phyloP scores from a whole-genome alignment of 1,284 basidiomycete species.

The Ustilago tritici region DNA sequence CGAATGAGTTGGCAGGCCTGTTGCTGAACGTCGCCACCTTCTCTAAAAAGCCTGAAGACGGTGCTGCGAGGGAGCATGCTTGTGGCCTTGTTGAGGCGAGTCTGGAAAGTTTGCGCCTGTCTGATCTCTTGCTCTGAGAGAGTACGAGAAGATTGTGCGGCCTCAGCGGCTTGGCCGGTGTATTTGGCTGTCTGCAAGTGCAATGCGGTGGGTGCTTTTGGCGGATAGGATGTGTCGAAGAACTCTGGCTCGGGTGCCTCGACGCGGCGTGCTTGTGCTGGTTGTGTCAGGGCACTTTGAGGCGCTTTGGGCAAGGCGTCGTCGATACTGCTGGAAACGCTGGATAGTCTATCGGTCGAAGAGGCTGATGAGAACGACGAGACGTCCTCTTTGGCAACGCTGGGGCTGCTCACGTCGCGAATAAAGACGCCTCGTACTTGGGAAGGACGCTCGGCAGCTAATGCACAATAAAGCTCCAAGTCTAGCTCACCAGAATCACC shows the following conservation, averaged over 20 bases:
- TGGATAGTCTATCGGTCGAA: not conserved
- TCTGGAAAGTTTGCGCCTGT: constrained; percentile 40
- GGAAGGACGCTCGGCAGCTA: constrained; percentile 57
- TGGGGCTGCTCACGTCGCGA: constrained; percentile 57
- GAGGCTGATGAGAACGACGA: constrained; percentile 12
- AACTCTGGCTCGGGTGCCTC: constrained; percentile 17
- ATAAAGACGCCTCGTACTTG: constrained; percentile 63
- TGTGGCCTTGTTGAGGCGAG: constrained; percentile 42
- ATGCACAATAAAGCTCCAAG: constrained; percentile 62
- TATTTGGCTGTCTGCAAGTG: constrained; percentile 25
- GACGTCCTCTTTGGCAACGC: not conserved
- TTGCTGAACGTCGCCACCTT: constrained; percentile 43
- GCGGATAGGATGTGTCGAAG: constrained; percentile 46
- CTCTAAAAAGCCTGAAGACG: constrained; percentile 45
- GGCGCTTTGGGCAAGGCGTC: constrained; percentile 26
- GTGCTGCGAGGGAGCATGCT: constrained; percentile 50
- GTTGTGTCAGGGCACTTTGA: constrained; percentile 27
- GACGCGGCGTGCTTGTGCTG: constrained; percentile 11
- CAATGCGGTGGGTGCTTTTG: constrained; percentile 20
- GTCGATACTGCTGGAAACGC: not conserved
- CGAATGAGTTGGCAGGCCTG: constrained; percentile 44
- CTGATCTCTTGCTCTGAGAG: constrained; percentile 44
- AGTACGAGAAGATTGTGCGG: constrained; percentile 4
- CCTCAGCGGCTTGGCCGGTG: constrained; percentile 12
- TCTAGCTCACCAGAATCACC: constrained; percentile 67